Conservation (phyloP, 1,284 basidiomycete species). For the Golubevia sp. region DNA sequence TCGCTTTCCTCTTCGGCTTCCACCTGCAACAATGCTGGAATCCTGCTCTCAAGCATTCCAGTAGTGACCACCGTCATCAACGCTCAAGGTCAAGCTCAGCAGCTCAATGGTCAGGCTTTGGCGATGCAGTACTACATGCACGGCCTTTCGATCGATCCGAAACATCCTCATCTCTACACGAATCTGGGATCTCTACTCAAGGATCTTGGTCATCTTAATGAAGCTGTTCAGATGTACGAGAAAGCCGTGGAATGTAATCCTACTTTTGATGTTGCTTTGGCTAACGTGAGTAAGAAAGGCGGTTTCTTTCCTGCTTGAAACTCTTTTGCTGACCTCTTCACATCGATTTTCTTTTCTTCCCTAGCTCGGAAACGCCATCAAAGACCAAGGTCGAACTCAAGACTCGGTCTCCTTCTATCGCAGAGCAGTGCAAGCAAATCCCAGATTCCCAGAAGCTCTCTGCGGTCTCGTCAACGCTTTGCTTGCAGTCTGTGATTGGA, state of each 20-base stretch:
- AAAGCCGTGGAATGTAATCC: constrained; percentile 68
- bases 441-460: constrained; percentile 68
- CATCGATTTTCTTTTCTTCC: too few relatives aligned
- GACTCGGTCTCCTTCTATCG: constrained; percentile 69
- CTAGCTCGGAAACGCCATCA: constrained; percentile 70
- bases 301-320: too few relatives aligned
- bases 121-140: constrained; percentile 68
- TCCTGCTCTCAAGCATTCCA: constrained; percentile 67
- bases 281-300: too few relatives aligned
- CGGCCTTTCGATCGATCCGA: constrained; percentile 67
- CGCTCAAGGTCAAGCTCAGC: constrained; percentile 51
- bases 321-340: too few relatives aligned
- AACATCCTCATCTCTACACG: constrained; percentile 70
- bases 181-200: constrained; percentile 71
- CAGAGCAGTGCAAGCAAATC: constrained; percentile 67
- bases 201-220: constrained; percentile 67
- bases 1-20: constrained; percentile 68
- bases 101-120: constrained; percentile 61
- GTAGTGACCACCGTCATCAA: constrained; percentile 50
- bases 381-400: constrained; percentile 65
- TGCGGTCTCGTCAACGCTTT: constrained; percentile 69
- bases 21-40: constrained; percentile 71
- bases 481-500: constrained; percentile 69
- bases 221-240: constrained; percentile 68
- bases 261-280: constrained; percentile 69